Percentiles rank a stretch among this genome's conserved stretches.
Evolutionary conservation across 805 yeast genomes (phyloP).

Genomic region (Lipomyces spencermartinsiae): DNA sequence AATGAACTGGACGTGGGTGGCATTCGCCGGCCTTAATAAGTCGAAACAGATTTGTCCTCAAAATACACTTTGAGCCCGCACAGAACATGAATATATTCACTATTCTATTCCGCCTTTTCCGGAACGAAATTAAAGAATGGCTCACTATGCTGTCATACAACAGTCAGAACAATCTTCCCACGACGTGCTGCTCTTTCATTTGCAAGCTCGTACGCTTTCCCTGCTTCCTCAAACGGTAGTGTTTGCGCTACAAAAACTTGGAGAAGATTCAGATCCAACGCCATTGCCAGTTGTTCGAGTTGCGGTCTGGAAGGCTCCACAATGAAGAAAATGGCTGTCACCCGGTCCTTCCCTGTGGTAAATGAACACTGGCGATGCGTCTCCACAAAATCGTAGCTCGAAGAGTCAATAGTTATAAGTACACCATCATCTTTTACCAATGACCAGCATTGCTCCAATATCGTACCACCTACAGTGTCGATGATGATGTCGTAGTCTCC

Average conservation of each 20-base stretch:
- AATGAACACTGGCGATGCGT: constrained; percentile 3
- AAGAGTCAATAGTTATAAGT: neutral
- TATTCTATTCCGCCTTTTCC: no score
- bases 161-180: constrained; percentile 6
- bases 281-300: neutral
- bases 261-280: neutral
- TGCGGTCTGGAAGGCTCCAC: constrained; percentile 1
- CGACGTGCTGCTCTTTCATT: neutral
- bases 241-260: neutral
- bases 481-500: constrained; percentile 1
- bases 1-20: no score
- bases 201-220: constrained; percentile 4
- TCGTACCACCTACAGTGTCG: constrained; percentile 6
- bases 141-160: neutral
- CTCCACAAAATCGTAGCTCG: constrained; percentile 4
- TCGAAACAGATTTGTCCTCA: no score
- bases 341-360: neutral
- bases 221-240: neutral
- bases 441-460: constrained; percentile 7
- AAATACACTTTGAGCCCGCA: no score
- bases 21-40: no score
- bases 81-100: no score
- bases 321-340: constrained; percentile 2
- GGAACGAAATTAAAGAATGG: no score
- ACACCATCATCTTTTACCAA: neutral